A percentile compares a stretch with the other conserved stretches of the same genome.
Evolutionary conservation across 768 basidiomycete species (phyloP).

Genomic region (Mycena sanguinolenta): DNA sequence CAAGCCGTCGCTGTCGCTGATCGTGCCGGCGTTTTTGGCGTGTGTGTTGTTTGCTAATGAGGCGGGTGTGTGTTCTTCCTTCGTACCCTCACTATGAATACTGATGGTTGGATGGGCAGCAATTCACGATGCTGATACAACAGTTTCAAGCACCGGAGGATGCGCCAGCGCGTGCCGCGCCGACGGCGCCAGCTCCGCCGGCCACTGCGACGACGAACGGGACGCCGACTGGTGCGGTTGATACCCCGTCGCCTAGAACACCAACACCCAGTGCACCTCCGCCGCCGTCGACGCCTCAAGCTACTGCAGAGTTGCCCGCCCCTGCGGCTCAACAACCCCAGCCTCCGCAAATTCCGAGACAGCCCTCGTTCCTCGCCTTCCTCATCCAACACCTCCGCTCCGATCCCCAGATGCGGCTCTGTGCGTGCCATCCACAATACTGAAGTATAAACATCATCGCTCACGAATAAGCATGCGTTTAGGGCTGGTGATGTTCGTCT

Average conservation of each 20-base stretch:
- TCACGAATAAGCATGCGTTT: background rate
- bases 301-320: constrained; percentile 33
- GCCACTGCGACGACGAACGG: constrained; percentile 24
- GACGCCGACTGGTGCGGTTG: constrained; percentile 12
- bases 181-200: constrained; percentile 30
- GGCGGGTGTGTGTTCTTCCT: constrained; percentile 76
- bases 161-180: constrained; percentile 41
- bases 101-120: constrained; percentile 57
- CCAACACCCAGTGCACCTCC: constrained; percentile 25
- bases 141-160: constrained; percentile 89
- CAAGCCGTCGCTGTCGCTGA: constrained; percentile 80
- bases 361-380: constrained; percentile 61
- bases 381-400: constrained; percentile 71
- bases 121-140: constrained; percentile 85
- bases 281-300: constrained; percentile 28
- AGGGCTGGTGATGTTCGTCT: constrained; percentile 80
- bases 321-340: constrained; percentile 43
- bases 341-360: constrained; percentile 35
- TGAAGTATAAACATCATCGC: background rate
- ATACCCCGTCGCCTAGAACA: background rate
- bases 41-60: constrained; percentile 86
- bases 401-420: constrained; percentile 80
- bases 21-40: constrained; percentile 88
- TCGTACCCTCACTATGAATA: too few relatives aligned
- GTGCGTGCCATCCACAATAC: constrained; percentile 54